These are phyloP conservation scores for Flaveria sonorensis DNA, from an alignment of 129 eudicot genomes.

Conservation along the genomic window DNA sequence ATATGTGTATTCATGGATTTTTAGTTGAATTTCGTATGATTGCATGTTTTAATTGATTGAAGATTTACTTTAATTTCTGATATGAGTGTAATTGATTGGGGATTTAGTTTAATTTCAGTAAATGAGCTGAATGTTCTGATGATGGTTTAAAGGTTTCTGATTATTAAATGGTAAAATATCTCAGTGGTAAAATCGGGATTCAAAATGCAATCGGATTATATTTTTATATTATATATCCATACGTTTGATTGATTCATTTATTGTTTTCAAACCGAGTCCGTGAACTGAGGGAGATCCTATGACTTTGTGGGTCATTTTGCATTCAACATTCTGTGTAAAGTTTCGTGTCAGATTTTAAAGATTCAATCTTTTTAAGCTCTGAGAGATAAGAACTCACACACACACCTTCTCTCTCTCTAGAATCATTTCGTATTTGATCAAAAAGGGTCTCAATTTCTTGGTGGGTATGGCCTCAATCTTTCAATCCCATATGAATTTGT, in stretches of 20 bases:
- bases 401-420: conserved; percentile 6
- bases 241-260: conserved; percentile 52
- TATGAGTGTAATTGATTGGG: conserved; percentile 23
- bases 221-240: conserved; percentile 7
- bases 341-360: conserved; percentile 59
- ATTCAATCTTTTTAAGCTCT: conserved; percentile 27
- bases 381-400: conserved; percentile 23
- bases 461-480: neutral
- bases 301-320: conserved; percentile 51
- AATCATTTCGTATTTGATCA: conserved; percentile 26
- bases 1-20: neutral
- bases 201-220: conserved; percentile 7
- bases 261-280: conserved; percentile 54
- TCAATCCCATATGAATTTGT: conserved; percentile 18
- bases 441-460: conserved; percentile 18
- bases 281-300: conserved; percentile 45
- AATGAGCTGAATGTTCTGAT: neutral
- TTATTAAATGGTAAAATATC: conserved; percentile 12
- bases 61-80: neutral
- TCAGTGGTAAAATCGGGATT: conserved; percentile 10
- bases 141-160: neutral
- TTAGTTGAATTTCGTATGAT: conserved; percentile 23
- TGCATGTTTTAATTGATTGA: conserved; percentile 7
- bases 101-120: neutral
- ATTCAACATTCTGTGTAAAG: conserved; percentile 60